Evolutionary conservation across 768 basidiomycete species (phyloP), one percentile per base, ranked within the genome.

Genomic region (Strobilomyces dryophilus): DNA sequence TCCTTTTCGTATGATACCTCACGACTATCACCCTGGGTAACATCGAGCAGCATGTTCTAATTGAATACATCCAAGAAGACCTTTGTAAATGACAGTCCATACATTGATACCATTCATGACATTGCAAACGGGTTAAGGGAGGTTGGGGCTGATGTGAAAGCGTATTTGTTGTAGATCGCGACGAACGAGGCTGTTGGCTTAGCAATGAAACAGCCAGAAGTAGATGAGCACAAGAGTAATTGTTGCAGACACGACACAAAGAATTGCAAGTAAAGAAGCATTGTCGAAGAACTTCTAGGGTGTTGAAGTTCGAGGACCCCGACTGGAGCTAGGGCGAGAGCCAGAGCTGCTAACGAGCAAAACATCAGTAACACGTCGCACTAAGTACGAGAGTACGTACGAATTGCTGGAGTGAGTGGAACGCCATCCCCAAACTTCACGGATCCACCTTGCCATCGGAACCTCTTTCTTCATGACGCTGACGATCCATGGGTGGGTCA

Each of bases 401-500:
- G 49, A 18, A 47, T 61, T 60, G 37, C 50, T 61, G 36, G 68
- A 67, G 67, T 47, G 53, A 18, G 78, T 31, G 62, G 68, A 78
- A 48, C 78, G 77, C 89, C 89, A 92, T 53, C 79, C 83, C 88
- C 89, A 92, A 39, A 93, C 86, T 64, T 88, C 79, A 57, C 84
- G 78, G 53, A 93, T 85, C 92, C 92, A 95, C 63, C 81, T 83
- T 8, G 84, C 87, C 90, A 95, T 95, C 55, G 89, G 84, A 36
- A 90, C 85, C 59, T 92, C 89, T 66, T 85, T 81, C 67, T 82
- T 83, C 81, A 92, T 90, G 48, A 81, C 77, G 52, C 76, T 75
- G 48, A 78, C 70, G 54, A 97, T 84, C 90, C 92, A 97, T 9
- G 85, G 85, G 67, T 97, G 94, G 40, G 73, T 69, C 47, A 94